Conservation (phyloP, 2,329 filamentous ascomycete genomes). For the Aspergillus cejpii region DNA sequence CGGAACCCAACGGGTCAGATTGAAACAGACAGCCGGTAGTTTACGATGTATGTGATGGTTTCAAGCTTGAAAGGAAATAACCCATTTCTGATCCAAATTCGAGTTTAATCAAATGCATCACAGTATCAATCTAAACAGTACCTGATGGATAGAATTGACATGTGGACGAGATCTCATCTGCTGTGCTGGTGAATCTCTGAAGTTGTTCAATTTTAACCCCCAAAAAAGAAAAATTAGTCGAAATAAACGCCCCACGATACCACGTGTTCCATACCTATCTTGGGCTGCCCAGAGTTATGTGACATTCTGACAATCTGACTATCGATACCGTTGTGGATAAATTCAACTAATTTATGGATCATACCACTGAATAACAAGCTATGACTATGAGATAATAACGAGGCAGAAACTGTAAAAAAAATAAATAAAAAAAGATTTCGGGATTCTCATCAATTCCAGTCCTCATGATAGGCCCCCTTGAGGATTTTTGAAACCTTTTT, state of each 20-base stretch:
- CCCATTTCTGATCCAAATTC: too few relatives aligned
- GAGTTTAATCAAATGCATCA: neutral
- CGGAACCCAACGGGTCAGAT: neutral
- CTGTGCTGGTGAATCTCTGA: too few relatives aligned
- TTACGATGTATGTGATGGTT: neutral
- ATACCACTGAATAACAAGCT: conserved; percentile 4
- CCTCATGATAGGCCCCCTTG: neutral
- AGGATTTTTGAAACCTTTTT: neutral
- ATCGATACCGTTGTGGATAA: neutral
- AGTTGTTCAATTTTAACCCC: too few relatives aligned
- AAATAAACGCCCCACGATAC: conserved; percentile 4
- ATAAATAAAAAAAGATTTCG: neutral
- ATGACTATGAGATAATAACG: too few relatives aligned
- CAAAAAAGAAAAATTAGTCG: neutral
- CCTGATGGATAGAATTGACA: too few relatives aligned
- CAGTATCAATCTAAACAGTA: too few relatives aligned
- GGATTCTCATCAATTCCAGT: neutral
- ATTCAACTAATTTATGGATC: conserved; percentile 4
- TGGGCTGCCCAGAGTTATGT: neutral
- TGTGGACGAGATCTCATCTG: too few relatives aligned
- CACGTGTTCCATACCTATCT: conserved; percentile 8
- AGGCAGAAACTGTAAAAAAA: neutral
- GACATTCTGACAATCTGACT: neutral
- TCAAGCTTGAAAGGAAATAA: neutral
- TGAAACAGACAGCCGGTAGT: too few relatives aligned